These are phyloP conservation scores for Arthrobotrys sphaeroides DNA, from an alignment of 2,329 filamentous ascomycete species.

Conservation along the genomic window DNA sequence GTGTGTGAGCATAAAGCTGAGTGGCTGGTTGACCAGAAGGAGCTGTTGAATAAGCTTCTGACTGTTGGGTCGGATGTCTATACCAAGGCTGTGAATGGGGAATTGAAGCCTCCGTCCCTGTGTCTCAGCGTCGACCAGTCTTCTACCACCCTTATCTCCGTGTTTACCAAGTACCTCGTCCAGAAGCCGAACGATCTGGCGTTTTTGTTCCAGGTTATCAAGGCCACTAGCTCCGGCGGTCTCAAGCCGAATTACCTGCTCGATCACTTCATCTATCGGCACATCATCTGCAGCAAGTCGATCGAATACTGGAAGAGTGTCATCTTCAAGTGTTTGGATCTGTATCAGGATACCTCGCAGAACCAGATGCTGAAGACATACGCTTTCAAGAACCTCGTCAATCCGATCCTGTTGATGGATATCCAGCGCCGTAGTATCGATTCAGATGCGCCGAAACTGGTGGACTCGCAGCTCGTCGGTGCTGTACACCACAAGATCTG, in stretches of 20 bases:
- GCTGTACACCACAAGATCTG: conserved; percentile 91
- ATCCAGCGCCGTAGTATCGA: conserved; percentile 82
- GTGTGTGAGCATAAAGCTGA: conserved; percentile 73
- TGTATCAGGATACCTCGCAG: conserved; percentile 80
- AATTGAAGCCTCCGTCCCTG: conserved; percentile 69
- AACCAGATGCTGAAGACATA: conserved; percentile 94
- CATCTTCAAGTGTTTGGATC: conserved; percentile 84
- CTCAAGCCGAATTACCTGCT: conserved; percentile 79
- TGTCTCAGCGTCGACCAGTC: conserved; percentile 89
- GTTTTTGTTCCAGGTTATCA: conserved; percentile 79
- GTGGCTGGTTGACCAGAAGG: conserved; percentile 71
- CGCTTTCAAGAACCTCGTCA: conserved; percentile 88
- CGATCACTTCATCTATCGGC: conserved; percentile 81
- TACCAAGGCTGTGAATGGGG: conserved; percentile 74
- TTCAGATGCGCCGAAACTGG: conserved; percentile 73
- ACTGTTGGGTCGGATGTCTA: conserved; percentile 80
- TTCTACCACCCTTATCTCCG: conserved; percentile 83
- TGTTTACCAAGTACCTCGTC: conserved; percentile 82
- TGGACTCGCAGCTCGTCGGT: conserved; percentile 87
- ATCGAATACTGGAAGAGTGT: conserved; percentile 85
- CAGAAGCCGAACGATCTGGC: conserved; percentile 80
- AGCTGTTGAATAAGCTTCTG: conserved; percentile 71
- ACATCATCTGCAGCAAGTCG: conserved; percentile 84
- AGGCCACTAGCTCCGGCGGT: conserved; percentile 82
- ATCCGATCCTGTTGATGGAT: conserved; percentile 96